Evolutionary conservation across 2,329 filamentous ascomycete genomes (phyloP), one percentile per base, ranked within the genome.

Genomic region (Xylariaceae sp.): DNA sequence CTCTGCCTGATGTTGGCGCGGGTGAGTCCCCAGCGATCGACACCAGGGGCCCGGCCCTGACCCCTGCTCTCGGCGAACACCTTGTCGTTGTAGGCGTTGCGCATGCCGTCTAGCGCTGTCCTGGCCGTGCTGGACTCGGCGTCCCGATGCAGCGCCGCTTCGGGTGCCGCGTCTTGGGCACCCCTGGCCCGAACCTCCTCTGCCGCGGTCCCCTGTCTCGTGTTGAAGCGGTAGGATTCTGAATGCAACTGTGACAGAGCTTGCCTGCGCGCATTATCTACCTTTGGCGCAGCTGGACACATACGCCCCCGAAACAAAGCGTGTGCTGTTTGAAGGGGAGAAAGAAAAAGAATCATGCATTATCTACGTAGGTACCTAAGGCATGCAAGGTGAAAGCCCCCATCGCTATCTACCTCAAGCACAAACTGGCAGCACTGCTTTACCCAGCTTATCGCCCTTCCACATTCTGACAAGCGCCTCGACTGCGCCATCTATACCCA

Each of bases 391-490:
- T 28, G 22, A 28, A 28, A 28, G 22, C 22, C 22, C 22, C 22
- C 7, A 28, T 28, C 7, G 22, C 22, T 28, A 28, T 28, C 10
- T 17, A 39, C 17, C 34, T 28, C 22, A 28, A 28, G 22, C 22
- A 4, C 22, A 28, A 28, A 54, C 34, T 12, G 53, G 54, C 45
- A 49, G 28, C 5, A 55, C 50, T n/a, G 50, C n/a, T 14, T 56
- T 58, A 3, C 50, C 56, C 19, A 58, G 50, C 14, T 58, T 54
- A 17, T 54, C 43, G 0, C 54, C 56, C 12, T 36, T 17, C 2
- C 38, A 38, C 44, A 54, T 47, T 14, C 22, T 40, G 12, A 42
- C 28, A 16, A 42, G 31, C 17, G 41, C 47, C 34, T 36, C 34
- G 18, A 17, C 40, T 11, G 31, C 48, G 9, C 28, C 34, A 16